phyloP scores from a whole-genome alignment of 2,329 filamentous ascomycete species.

The Aspergillus ochraceus region DNA sequence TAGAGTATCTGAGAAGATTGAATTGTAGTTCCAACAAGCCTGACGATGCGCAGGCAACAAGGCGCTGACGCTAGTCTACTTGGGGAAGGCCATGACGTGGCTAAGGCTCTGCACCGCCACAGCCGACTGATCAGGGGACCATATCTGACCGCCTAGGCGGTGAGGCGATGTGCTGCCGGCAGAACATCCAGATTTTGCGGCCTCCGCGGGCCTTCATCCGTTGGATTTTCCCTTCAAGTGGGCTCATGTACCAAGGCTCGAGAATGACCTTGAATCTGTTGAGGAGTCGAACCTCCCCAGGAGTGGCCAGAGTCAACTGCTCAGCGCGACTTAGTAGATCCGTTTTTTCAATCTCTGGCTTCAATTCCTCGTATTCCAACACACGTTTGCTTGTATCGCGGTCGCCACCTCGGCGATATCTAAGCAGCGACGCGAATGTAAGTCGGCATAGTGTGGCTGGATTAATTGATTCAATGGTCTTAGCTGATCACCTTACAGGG shows the following conservation, averaged over 20 bases:
- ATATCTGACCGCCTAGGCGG: neutral
- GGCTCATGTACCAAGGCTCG: slow-evolving; percentile 12
- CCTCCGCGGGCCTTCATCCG: neutral
- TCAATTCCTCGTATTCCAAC: slow-evolving; percentile 2
- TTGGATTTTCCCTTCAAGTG: neutral
- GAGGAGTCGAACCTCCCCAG: slow-evolving; percentile 16
- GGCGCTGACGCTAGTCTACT: too few relatives aligned
- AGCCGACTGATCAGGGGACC: too few relatives aligned
- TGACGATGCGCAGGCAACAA: too few relatives aligned
- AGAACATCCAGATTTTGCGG: slow-evolving; percentile 9
- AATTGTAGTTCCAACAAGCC: too few relatives aligned
- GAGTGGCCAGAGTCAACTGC: slow-evolving; percentile 6
- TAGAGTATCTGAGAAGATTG: too few relatives aligned
- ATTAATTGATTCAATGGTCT: neutral
- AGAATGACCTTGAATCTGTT: slow-evolving; percentile 25
- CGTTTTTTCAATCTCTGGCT: slow-evolving; percentile 1
- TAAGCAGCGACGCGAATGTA: slow-evolving; percentile 6
- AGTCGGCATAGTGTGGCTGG: neutral
- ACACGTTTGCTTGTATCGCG: neutral
- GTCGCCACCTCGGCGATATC: neutral
- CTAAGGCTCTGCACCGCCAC: too few relatives aligned
- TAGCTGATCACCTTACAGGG: neutral
- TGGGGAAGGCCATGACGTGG: too few relatives aligned
- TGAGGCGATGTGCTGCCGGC: slow-evolving; percentile 1
- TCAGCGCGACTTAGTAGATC: neutral